phyloP scores from a whole-genome alignment of 2,329 filamentous ascomycete species.

The Onygenales sp. region DNA sequence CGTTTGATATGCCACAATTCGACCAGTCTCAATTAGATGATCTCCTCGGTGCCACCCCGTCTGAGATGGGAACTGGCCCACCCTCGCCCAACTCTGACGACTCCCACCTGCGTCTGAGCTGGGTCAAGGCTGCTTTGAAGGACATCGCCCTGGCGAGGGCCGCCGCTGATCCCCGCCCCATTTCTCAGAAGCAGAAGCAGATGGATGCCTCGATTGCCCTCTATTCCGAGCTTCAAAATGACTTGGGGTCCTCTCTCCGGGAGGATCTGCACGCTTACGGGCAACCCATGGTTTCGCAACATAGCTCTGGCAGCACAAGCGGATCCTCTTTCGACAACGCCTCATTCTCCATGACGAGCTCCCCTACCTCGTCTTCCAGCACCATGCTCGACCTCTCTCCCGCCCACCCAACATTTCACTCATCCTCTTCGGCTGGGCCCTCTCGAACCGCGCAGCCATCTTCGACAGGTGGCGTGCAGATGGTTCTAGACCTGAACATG shows the following conservation, averaged over 20 bases:
- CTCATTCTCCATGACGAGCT: constrained; percentile 18
- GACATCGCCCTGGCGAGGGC: constrained; percentile 29
- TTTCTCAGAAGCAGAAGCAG: constrained; percentile 32
- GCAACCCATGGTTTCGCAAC: constrained; percentile 5
- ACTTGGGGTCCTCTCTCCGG: constrained; percentile 9
- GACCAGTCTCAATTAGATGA: not conserved
- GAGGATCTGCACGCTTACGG: not conserved
- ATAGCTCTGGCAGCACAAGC: constrained; percentile 6
- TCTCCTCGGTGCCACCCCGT: not conserved
- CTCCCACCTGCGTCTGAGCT: constrained; percentile 7
- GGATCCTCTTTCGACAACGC: constrained; percentile 6
- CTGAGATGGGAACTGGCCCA: not conserved
- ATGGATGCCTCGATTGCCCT: constrained; percentile 32
- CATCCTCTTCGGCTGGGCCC: constrained; percentile 5
- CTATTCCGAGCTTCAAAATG: constrained; percentile 29
- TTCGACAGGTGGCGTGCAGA: constrained; percentile 21
- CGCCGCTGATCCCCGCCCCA: constrained; percentile 23
- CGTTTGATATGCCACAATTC: not conserved
- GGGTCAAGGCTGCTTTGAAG: constrained; percentile 15
- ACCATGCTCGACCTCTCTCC: constrained; percentile 11
- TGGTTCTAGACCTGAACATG: constrained; percentile 36
- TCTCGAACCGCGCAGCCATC: constrained; percentile 2
- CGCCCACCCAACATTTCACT: not conserved
- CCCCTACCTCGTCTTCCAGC: constrained; percentile 15
- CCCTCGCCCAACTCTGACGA: not conserved